Evolutionary conservation across 2,329 filamentous ascomycete species (phyloP), one percentile per base, ranked within the genome.

Genomic region (Aphanocladium album): DNA sequence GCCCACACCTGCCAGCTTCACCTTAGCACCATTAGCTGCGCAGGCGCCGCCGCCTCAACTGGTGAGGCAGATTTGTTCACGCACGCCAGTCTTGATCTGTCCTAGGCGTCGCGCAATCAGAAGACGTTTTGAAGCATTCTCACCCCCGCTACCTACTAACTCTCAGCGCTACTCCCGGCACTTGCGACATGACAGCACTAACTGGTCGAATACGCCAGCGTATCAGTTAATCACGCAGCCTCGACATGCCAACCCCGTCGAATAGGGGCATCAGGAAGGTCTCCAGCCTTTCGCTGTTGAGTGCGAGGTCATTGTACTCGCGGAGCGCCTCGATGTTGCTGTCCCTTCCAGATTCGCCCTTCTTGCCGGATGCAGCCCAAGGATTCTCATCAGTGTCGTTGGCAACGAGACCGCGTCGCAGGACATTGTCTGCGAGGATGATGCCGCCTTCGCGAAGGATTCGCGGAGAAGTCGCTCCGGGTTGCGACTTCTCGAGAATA

Each of bases 351-450:
- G 68, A 67, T 12, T 63, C 67, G 50, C 64, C 64, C 52, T 46
- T 59, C 57, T 57, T 59, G 41, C 59, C 64, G 23, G 54, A 16
- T n/a, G n/a, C n/a, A 27, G 54, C 60, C 59, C 63, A 69, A 41
- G 75, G 75, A 63, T 78, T 77, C 14, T 71, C 71, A 12, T 70
- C 65, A 62, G 70, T 71, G 25, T 73, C 72, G 56, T 76, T 74
- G 5, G 78, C 80, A 3, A 84, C 78, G 14, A 81, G 70, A 7
- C 76, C 81, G 7, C 73, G 70, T 2, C 78, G 77, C 27, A 85
- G 73, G 46, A 81, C 75, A 60, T 85, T 85, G 67, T 85, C 83
- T 1, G 79, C 81, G 16, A 84, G 71, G 62, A 85, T 79, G 60
- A 84, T 70, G 0, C 80, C 81, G 8, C 78, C 80, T 9, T 74